Evolutionary conservation across 2,329 filamentous ascomycete species (phyloP), one percentile per base, ranked within the genome.

Genomic region (Colletotrichum endophyticum): DNA sequence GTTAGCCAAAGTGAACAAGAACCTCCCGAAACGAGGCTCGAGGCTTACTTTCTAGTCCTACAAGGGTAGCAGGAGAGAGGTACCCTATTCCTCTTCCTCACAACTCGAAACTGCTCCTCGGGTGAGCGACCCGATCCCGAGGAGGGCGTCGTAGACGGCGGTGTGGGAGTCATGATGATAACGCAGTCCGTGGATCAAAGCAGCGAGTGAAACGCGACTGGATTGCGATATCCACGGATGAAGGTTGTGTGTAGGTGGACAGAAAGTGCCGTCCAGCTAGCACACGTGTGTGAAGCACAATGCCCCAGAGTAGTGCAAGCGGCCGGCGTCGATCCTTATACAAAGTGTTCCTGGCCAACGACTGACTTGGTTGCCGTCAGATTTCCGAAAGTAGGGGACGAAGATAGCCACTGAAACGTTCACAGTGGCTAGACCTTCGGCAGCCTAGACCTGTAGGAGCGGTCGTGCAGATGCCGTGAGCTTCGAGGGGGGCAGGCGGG

Each of bases 11-110:
- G 70, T 78, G 53, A 66, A 27, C 32, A 25, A 70, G 53, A 61
- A 78, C 70, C 76, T 70, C 73, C 73, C 61, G 32, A 64, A 59
- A 72, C 56, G 22, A 36, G n/a, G 61, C 16, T 39, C 32, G 61
- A 16, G 44, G 84, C 90, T 87, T 88, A 97, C 95, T 99, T 99
- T 87, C 96, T 93, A 81, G 96, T 95, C 83, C 96, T 91, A 85
- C 96, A 99, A 36, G 96, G 95, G 79, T 94, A 95, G 84, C 96
- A 99, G 81, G 96, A 98, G 66, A 99, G 89, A 63, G 96, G 96
- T 19, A 98, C 94, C 76, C 96, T 91, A 82, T 99, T 98, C 84
- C 96, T 92, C 88, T 98, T 98, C 79, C 96, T 93, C 76, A 98
- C 95, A 67, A 98, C 94, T 80, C 95, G 92, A 82, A 95, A 98